Conservation (phyloP, 2,329 filamentous ascomycete species). For the Pseudogymnoascus sp. region DNA sequence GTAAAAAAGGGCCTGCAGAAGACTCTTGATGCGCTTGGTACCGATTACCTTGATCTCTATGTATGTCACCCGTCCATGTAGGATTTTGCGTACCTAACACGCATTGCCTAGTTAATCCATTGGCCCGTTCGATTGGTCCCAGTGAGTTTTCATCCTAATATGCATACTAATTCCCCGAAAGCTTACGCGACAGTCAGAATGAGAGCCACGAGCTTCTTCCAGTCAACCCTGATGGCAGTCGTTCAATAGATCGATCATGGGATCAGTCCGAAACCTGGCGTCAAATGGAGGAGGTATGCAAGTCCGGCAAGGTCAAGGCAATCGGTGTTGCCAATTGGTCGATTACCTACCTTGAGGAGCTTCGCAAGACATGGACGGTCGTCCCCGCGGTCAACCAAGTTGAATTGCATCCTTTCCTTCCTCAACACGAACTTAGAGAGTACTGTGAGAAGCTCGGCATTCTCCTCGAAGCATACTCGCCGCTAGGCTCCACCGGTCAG, state of each 20-base stretch:
- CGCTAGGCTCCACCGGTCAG: constrained; percentile 37
- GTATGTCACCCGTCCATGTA: constrained; percentile 2
- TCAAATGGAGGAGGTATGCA: constrained; percentile 16
- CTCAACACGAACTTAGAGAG: constrained; percentile 48
- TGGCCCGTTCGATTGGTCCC: constrained; percentile 16
- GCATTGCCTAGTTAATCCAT: constrained; percentile 23
- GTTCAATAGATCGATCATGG: constrained; percentile 26
- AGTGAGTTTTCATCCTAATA: background rate
- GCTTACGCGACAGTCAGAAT: constrained; percentile 9
- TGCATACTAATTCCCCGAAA: background rate
- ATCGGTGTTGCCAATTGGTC: constrained; percentile 32
- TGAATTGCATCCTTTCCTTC: constrained; percentile 60
- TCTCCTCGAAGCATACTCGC: constrained; percentile 55
- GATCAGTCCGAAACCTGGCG: constrained; percentile 25
- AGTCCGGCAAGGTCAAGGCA: constrained; percentile 27
- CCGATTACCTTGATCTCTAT: constrained; percentile 43
- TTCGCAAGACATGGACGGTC: constrained; percentile 30
- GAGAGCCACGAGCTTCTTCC: constrained; percentile 17
- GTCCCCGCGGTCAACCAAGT: constrained; percentile 59
- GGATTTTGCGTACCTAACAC: no score
- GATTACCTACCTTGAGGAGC: constrained; percentile 23
- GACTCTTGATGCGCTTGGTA: constrained; percentile 41
- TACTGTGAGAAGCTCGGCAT: constrained; percentile 46
- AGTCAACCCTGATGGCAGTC: constrained; percentile 21
- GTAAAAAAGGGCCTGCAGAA: constrained; percentile 42